phyloP scores from a whole-genome alignment of 805 yeast species.

The Monosporozyma yasuniensis region DNA sequence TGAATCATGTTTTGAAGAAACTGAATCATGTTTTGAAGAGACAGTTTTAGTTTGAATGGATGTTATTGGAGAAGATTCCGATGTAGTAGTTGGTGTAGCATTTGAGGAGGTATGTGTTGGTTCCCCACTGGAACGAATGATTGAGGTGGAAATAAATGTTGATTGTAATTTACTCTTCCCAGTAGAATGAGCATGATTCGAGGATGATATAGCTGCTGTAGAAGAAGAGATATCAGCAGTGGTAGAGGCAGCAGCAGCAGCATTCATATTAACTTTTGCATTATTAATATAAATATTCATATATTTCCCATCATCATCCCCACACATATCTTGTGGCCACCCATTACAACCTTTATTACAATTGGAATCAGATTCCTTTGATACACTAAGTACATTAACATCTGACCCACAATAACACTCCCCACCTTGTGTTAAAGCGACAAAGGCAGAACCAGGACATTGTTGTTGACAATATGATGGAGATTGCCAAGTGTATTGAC shows the following conservation, averaged over 20 bases:
- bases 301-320: conserved; percentile 39
- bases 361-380: conserved; percentile 33
- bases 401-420: conserved; percentile 58
- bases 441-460: conserved; percentile 43
- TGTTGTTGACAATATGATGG: conserved; percentile 44
- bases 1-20: conserved; percentile 3
- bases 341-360: conserved; percentile 51
- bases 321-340: conserved; percentile 55
- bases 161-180: background rate
- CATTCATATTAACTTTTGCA: conserved; percentile 12
- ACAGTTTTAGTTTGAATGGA: no score
- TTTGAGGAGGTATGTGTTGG: background rate
- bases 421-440: conserved; percentile 46
- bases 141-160: background rate
- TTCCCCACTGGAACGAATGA: background rate
- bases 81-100: background rate
- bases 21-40: conserved; percentile 2
- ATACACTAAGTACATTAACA: conserved; percentile 30
- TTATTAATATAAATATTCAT: conserved; percentile 37
- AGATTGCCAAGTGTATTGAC: conserved; percentile 50
- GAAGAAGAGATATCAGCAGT: background rate
- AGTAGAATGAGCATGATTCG: background rate
- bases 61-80: no score
- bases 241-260: background rate
- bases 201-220: no score